Evolutionary conservation across 2,329 filamentous ascomycete genomes (phyloP).

Genomic region (Hymenotorrendiella dingleyae): DNA sequence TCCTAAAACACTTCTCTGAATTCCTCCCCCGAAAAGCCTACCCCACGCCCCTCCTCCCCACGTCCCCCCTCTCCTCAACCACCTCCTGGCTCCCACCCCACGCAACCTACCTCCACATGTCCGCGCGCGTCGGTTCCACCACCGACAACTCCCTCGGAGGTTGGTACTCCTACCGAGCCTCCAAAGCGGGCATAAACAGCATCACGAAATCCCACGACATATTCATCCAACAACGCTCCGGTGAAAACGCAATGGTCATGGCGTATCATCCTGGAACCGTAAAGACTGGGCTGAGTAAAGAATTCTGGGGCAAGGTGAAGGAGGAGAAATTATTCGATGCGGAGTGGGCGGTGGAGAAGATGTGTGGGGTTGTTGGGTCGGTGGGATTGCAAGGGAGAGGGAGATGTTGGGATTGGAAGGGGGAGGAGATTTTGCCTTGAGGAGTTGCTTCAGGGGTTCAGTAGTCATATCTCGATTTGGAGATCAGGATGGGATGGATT

Average conservation of each 20-base stretch:
- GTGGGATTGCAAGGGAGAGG: constrained; percentile 49
- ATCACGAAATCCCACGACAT: constrained; percentile 67
- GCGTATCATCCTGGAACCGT: constrained; percentile 78
- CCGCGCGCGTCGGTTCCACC: constrained; percentile 70
- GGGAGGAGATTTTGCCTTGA: constrained; percentile 55
- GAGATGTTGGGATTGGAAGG: constrained; percentile 64
- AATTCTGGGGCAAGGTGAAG: constrained; percentile 63
- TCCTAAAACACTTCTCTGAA: constrained; percentile 68
- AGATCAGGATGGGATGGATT: too few relatives aligned
- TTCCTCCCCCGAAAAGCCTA: constrained; percentile 60
- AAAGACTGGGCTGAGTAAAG: constrained; percentile 64
- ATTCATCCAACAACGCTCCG: constrained; percentile 50
- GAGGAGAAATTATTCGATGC: constrained; percentile 59
- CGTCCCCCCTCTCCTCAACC: not conserved
- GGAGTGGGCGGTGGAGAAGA: constrained; percentile 58
- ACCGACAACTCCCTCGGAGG: constrained; percentile 68
- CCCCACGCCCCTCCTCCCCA: constrained; percentile 20
- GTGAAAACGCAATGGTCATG: constrained; percentile 59
- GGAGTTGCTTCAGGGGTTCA: too few relatives aligned
- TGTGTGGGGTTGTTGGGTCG: constrained; percentile 52
- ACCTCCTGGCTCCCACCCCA: constrained; percentile 26
- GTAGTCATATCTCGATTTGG: too few relatives aligned
- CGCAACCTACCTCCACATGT: constrained; percentile 68
- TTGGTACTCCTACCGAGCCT: constrained; percentile 77
- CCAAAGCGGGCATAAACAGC: constrained; percentile 69